Evolutionary conservation across 345 rosid species (phyloP).

Genomic region (Salix exigua): DNA sequence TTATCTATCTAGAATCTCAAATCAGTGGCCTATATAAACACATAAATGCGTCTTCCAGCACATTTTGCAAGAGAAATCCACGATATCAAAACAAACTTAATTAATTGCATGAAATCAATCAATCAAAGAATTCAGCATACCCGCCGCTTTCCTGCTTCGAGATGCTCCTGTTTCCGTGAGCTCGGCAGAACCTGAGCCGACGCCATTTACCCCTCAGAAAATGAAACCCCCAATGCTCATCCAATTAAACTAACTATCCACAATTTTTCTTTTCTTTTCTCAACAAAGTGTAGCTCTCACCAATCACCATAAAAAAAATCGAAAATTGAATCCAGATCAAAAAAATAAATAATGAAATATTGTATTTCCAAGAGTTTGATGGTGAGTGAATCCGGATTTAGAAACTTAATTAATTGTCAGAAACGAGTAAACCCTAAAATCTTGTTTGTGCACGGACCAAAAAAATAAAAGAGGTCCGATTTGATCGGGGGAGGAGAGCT

Average conservation of each 20-base stretch:
- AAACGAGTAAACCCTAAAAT: conserved; percentile 2
- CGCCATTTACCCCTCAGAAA: conserved; percentile 51
- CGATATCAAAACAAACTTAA: not conserved
- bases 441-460: not conserved
- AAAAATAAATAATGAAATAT: not conserved
- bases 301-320: not conserved
- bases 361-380: not conserved
- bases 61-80: not conserved
- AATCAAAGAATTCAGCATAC: conserved; percentile 27
- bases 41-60: not conserved
- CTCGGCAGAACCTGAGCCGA: conserved; percentile 83
- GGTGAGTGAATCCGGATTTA: not conserved
- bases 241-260: not conserved
- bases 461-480: not conserved
- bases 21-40: not conserved
- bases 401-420: not conserved
- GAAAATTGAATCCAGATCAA: not conserved
- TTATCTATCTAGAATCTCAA: not conserved
- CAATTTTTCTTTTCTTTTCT: not conserved
- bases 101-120: not conserved
- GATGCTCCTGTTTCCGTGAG: conserved; percentile 74
- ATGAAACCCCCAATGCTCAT: not conserved
- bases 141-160: conserved; percentile 94
- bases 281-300: not conserved
- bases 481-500: not conserved